Evolutionary conservation across 2,329 filamentous ascomycete species (phyloP), one percentile per base, ranked within the genome.

Genomic region (Kalmusia sp.): DNA sequence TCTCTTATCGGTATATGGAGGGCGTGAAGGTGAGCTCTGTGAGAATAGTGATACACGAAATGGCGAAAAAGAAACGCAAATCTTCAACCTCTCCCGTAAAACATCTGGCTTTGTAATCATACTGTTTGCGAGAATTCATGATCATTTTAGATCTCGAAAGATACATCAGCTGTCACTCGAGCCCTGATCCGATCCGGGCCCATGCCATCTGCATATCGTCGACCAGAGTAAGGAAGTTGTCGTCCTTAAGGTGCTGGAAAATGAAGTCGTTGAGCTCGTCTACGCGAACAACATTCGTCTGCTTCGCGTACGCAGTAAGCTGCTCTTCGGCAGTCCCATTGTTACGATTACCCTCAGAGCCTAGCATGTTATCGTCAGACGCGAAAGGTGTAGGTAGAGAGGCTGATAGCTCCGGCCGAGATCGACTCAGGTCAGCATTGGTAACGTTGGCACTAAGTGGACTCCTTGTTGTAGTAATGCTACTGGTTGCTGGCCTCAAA

Each of bases 181-280:
- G 27, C n/a, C 62, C 62, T 2, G 70, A 55, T 3, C 55, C 62
- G 31, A 66, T 52, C 17, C 64, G 59, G 6, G 61, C 72, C 82
- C 82, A 84, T 55, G 78, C 76, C 11, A 70, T 70, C 45, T 79
- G 77, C 39, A 81, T 74, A 63, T 84, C 81, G 54, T 80, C 72
- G 45, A 80, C 79, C n/a, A 85, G 65, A 15, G 73, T 77, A 5
- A 80, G 50, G 54, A 85, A 85, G 17, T 77, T 71, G 3, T 78
- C 71, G 54, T 81, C 77, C 24, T 80, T 73, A 3, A 85, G 71
- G 51, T 77, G 76, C n/a, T 76, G 73, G 31, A 80, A 73, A 49
- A 85, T 78, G 57, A 82, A 82, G 21, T 80, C 69, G 47, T 83
- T 79, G 15, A 85, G 62, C 9, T 76, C 68, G 8, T 66, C 64